A percentile compares a stretch with the other conserved stretches of the same genome.
Evolutionary conservation across 208 protist species (phyloP).

Genomic region (Trypanosoma brucei): DNA sequence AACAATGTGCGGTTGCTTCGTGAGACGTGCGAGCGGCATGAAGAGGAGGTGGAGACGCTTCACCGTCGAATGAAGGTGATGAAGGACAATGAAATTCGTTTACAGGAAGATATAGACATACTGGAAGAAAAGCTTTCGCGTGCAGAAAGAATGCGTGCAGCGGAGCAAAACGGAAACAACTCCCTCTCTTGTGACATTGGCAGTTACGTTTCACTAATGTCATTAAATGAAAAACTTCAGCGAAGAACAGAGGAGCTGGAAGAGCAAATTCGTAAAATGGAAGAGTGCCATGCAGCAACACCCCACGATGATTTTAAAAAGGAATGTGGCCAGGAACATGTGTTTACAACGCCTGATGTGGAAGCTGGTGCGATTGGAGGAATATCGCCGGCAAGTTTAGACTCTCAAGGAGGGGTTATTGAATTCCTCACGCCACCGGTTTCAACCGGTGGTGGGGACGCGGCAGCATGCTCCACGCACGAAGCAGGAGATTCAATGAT

Average conservation of each 20-base stretch:
- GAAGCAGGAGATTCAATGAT: too few species aligned
- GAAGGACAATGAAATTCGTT: conserved; percentile 24
- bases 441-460: too few species aligned
- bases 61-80: conserved; percentile 19
- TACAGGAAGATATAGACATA: conserved; percentile 42
- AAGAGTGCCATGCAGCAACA: neutral
- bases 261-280: conserved; percentile 18
- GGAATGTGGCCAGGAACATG: neutral
- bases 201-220: conserved; percentile 67
- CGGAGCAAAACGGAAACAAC: conserved; percentile 12
- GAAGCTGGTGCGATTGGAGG: too few species aligned
- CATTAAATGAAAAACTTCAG: conserved; percentile 49
- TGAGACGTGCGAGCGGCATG: conserved; percentile 29
- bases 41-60: conserved; percentile 27
- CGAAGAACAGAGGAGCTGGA: conserved; percentile 34
- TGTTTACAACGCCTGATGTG: too few species aligned
- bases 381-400: too few species aligned
- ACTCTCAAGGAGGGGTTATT: too few species aligned
- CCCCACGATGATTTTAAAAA: neutral
- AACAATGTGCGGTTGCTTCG: conserved; percentile 33
- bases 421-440: too few species aligned
- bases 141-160: conserved; percentile 18
- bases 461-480: too few species aligned
- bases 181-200: conserved; percentile 41
- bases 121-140: conserved; percentile 36